These are phyloP conservation scores for Rhodotorula sp. DNA, from an alignment of 1,284 basidiomycete species.

Conservation along the genomic window DNA sequence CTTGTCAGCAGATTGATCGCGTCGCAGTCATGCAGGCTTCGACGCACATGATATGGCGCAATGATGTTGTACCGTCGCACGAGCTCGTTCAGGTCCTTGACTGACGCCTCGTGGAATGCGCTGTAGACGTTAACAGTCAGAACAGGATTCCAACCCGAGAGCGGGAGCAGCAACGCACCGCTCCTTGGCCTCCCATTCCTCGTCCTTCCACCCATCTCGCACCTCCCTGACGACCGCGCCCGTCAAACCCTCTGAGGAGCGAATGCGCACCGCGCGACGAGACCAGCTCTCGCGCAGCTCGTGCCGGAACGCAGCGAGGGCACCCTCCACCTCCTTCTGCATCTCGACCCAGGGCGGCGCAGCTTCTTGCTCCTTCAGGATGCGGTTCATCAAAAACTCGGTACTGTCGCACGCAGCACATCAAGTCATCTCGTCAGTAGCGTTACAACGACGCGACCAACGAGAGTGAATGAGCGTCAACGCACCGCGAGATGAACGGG, in stretches of 20 bases:
- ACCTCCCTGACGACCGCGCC: constrained; percentile 46
- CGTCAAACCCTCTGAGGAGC: constrained; percentile 50
- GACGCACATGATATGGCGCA: constrained; percentile 63
- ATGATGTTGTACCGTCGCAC: constrained; percentile 76
- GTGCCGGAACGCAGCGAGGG: constrained; percentile 64
- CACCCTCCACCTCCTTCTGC: constrained; percentile 65
- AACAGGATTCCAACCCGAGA: too few relatives aligned
- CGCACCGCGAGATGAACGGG: constrained; percentile 58
- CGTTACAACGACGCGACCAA: background rate
- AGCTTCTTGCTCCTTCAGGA: constrained; percentile 78
- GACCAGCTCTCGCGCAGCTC: constrained; percentile 65
- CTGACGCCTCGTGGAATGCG: constrained; percentile 68
- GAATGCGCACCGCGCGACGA: constrained; percentile 63
- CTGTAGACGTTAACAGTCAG: background rate
- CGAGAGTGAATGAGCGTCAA: background rate
- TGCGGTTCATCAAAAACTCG: constrained; percentile 84
- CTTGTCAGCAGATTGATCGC: too few relatives aligned
- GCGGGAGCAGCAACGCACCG: constrained; percentile 21
- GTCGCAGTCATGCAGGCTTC: too few relatives aligned
- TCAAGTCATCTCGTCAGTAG: too few relatives aligned
- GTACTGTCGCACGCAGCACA: constrained; percentile 58
- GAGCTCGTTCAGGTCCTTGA: constrained; percentile 70
- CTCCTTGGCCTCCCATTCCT: constrained; percentile 73
- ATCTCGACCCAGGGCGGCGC: constrained; percentile 89
- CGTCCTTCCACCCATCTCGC: constrained; percentile 62